Conservation (phyloP, 805 yeast species). For the Pichia manshurica region DNA sequence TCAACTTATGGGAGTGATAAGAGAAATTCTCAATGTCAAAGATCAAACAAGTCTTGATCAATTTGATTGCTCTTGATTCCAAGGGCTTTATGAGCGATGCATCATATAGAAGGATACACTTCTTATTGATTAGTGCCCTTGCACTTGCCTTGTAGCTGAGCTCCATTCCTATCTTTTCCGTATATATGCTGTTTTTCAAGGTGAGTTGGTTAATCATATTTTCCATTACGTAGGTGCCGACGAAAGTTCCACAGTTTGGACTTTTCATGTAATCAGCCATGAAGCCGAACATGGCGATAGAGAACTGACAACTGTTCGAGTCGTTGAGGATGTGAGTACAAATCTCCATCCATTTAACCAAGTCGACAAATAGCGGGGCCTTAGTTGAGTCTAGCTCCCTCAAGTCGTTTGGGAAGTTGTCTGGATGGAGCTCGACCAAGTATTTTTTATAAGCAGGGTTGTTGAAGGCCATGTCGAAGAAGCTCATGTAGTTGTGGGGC, state of each 20-base stretch:
- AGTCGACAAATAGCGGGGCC: slow-evolving; percentile 34
- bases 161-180: slow-evolving; percentile 24
- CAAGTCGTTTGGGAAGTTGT: slow-evolving; percentile 1
- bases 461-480: slow-evolving; percentile 54
- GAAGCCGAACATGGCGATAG: slow-evolving; percentile 45
- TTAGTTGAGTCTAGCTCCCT: slow-evolving; percentile 13
- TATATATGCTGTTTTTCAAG: slow-evolving; percentile 16
- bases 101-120: slow-evolving; percentile 31
- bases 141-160: slow-evolving; percentile 41
- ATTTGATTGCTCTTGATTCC: slow-evolving; percentile 16
- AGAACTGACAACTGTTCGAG: slow-evolving; percentile 48
- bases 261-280: slow-evolving; percentile 33
- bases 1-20: slow-evolving; percentile 19
- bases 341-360: slow-evolving; percentile 51
- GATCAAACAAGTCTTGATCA: slow-evolving; percentile 18
- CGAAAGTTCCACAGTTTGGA: slow-evolving; percentile 21
- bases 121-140: slow-evolving; percentile 42
- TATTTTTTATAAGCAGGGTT: slow-evolving; percentile 43
- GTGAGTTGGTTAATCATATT: slow-evolving; percentile 20
- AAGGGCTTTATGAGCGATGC: slow-evolving; percentile 14
- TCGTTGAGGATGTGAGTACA: slow-evolving; percentile 36
- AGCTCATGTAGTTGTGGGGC: slow-evolving; percentile 48
- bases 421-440: slow-evolving; percentile 24
- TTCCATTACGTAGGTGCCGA: slow-evolving; percentile 24
- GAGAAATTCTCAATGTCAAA: slow-evolving; percentile 25